Conservation (phyloP, 257 asterid genomes). For the Cruciata laevipes region DNA sequence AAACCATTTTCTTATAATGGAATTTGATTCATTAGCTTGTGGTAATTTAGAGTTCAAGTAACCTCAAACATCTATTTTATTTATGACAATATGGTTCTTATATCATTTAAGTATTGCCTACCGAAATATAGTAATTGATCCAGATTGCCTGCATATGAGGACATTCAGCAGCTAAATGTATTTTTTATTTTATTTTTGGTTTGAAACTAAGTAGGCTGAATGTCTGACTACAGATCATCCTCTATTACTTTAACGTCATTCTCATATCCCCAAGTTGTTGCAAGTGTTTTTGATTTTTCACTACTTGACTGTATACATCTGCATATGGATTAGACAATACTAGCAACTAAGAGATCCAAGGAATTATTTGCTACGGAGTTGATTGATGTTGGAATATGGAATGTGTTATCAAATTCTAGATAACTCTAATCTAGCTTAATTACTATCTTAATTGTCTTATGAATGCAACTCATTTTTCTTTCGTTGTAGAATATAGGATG, state of each 20-base stretch:
- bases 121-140: not conserved
- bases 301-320: too few species aligned
- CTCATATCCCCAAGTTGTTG: not conserved
- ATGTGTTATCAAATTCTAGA: not conserved
- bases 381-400: not conserved
- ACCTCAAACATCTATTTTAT: not conserved
- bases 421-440: not conserved
- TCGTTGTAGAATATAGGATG: not conserved
- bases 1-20: not conserved
- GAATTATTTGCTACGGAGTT: not conserved
- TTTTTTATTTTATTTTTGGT: too few species aligned
- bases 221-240: not conserved
- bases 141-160: not conserved
- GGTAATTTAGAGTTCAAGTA: not conserved
- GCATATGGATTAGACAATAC: too few species aligned
- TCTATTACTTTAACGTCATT: not conserved
- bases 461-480: conserved; percentile 2
- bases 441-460: too few species aligned
- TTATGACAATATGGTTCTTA: not conserved
- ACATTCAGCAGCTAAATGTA: too few species aligned
- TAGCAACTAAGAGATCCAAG: not conserved
- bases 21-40: not conserved
- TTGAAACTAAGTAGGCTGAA: not conserved
- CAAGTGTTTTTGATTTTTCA: not conserved
- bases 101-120: too few species aligned